Conservation (phyloP, 2,329 filamentous ascomycete species). For the Aspergillus latus region DNA sequence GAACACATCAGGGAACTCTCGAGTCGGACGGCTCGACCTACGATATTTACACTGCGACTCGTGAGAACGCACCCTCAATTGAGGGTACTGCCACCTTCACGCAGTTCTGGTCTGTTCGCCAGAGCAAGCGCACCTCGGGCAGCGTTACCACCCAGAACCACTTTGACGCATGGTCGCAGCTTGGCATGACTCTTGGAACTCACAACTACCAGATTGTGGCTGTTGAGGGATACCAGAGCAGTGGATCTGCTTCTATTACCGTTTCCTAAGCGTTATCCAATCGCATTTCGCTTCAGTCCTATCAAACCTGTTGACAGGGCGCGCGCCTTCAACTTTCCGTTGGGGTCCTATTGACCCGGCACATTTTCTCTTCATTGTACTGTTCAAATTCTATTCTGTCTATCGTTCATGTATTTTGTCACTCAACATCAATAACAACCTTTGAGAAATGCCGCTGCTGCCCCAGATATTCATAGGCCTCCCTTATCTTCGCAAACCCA, state of each 20-base stretch:
- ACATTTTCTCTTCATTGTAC: background rate
- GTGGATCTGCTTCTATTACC: conserved; percentile 39
- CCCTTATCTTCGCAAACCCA: conserved; percentile 46
- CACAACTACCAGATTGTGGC: conserved; percentile 45
- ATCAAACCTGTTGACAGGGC: background rate
- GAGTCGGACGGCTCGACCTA: conserved; percentile 41
- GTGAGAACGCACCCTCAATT: conserved; percentile 42
- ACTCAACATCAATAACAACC: conserved; percentile 23
- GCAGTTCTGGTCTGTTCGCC: conserved; percentile 48
- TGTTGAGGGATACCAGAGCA: conserved; percentile 46
- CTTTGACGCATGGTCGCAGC: conserved; percentile 37
- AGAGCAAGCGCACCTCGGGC: conserved; percentile 34
- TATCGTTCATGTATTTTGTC: background rate
- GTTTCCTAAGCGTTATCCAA: conserved; percentile 28
- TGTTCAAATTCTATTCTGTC: background rate
- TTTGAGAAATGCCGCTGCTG: conserved; percentile 52
- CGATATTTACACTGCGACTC: conserved; percentile 39
- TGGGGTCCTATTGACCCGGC: background rate
- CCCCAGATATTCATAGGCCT: conserved; percentile 52
- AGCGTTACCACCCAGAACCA: conserved; percentile 40
- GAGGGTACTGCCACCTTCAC: conserved; percentile 43
- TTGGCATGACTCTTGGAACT: conserved; percentile 35
- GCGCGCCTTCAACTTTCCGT: background rate
- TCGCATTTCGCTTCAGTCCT: no score
- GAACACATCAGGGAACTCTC: conserved; percentile 37